Percentiles rank a stretch among this genome's conserved stretches.
These are phyloP conservation scores for Ustilago xerochloae DNA, from an alignment of 1,284 basidiomycete species.

Conservation along the genomic window DNA sequence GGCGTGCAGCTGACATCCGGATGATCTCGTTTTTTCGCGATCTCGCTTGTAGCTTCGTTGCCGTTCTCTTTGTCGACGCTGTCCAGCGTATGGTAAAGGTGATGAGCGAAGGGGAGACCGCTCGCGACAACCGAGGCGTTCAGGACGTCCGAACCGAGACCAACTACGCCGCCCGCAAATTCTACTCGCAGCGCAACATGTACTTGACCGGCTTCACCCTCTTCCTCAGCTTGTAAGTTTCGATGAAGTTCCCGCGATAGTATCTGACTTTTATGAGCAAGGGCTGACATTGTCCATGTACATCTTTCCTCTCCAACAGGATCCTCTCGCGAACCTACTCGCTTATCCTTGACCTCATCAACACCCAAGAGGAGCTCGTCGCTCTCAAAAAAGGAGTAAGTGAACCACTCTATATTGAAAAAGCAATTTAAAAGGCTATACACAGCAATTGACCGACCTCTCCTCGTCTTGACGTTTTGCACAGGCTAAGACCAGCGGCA, in stretches of 20 bases:
- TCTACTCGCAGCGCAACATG: constrained; percentile 80
- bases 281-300: not conserved
- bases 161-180: constrained; percentile 84
- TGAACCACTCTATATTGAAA: no score
- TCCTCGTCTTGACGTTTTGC: not conserved
- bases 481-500: constrained; percentile 25
- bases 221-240: constrained; percentile 75
- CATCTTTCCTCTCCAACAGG: not conserved
- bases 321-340: constrained; percentile 91
- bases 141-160: constrained; percentile 83
- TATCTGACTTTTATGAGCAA: not conserved
- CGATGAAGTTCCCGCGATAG: no score
- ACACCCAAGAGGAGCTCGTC: constrained; percentile 86
- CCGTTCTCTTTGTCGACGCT: constrained; percentile 83
- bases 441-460: not conserved
- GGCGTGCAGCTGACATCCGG: not conserved
- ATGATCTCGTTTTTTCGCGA: not conserved
- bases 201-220: constrained; percentile 84
- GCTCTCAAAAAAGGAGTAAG: constrained; percentile 79
- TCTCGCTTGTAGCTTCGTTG: constrained; percentile 81
- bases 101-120: constrained; percentile 78
- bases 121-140: constrained; percentile 74
- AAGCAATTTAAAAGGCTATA: no score
- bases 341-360: constrained; percentile 89
- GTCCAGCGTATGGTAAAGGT: constrained; percentile 92